A percentile compares a stretch with the other conserved stretches of the same genome.
phyloP scores from a whole-genome alignment of 2,329 filamentous ascomycete genomes.

The Alternaria alternata region DNA sequence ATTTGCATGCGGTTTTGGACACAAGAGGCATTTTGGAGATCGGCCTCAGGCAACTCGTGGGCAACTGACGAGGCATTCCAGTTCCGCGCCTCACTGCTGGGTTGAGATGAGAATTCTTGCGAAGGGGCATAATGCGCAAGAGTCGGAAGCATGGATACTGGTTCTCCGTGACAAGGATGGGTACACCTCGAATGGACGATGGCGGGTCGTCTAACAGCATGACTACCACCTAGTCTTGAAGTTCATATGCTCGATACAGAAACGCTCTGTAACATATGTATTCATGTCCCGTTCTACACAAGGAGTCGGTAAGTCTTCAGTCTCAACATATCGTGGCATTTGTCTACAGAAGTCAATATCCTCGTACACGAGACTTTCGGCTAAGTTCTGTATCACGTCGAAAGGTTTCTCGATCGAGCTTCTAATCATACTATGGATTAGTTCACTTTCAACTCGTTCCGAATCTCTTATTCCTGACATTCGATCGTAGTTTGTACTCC shows the following conservation, averaged over 20 bases:
- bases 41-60: background rate
- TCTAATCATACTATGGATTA: too few species aligned
- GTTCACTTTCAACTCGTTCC: background rate
- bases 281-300: slow-evolving; percentile 25
- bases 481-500: background rate
- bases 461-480: background rate
- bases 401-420: background rate
- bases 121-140: slow-evolving; percentile 24
- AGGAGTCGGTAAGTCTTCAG: slow-evolving; percentile 12
- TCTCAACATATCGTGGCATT: slow-evolving; percentile 13
- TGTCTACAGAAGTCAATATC: background rate
- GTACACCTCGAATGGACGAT: slow-evolving; percentile 25
- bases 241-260: slow-evolving; percentile 23
- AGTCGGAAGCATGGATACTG: slow-evolving; percentile 19
- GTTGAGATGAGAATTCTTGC: slow-evolving; percentile 21
- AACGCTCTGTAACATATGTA: slow-evolving; percentile 27
- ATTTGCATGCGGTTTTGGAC: background rate
- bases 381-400: background rate
- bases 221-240: slow-evolving; percentile 22
- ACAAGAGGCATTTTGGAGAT: background rate
- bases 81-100: background rate
- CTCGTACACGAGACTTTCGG: background rate
- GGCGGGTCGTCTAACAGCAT: slow-evolving; percentile 23
- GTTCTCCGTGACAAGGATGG: slow-evolving; percentile 24
- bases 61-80: background rate